Conservation (phyloP, 2,329 filamentous ascomycete genomes). For the Aspergillus sp. region DNA sequence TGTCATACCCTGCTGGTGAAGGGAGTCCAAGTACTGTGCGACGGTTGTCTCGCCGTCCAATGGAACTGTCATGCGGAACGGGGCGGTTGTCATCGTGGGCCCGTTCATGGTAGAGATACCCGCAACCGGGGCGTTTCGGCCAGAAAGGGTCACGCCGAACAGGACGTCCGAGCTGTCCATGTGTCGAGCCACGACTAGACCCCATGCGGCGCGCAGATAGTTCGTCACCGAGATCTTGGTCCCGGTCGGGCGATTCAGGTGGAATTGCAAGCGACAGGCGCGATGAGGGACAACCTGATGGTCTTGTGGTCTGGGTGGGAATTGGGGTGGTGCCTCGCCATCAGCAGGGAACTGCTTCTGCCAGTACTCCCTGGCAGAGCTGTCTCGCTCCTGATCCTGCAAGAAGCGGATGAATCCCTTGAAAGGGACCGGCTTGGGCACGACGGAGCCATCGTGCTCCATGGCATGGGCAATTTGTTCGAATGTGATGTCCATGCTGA, state of each 20-base stretch:
- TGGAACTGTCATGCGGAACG: conserved; percentile 13
- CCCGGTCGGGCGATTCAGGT: not conserved
- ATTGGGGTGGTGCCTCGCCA: not conserved
- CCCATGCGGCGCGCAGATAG: conserved; percentile 44
- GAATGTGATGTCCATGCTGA: not conserved
- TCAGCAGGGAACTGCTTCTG: not conserved
- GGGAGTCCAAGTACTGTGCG: not conserved
- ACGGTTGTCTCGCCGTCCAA: not conserved
- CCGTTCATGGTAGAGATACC: conserved; percentile 44
- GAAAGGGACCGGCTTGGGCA: not conserved
- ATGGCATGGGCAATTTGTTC: not conserved
- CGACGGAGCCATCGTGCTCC: not conserved
- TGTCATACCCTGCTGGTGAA: not conserved
- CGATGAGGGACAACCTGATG: not conserved
- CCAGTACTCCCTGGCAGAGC: not conserved
- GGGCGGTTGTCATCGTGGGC: conserved; percentile 20
- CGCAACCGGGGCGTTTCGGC: conserved; percentile 42
- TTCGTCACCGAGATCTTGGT: not conserved
- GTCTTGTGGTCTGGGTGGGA: not conserved
- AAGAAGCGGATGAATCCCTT: not conserved
- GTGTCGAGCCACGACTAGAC: conserved; percentile 42
- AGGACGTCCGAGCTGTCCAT: conserved; percentile 43
- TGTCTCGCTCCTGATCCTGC: not conserved
- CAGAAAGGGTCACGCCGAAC: conserved; percentile 48
- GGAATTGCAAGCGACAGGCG: not conserved